A percentile compares a stretch with the other conserved stretches of the same genome.
phyloP scores from a whole-genome alignment of 192 early-diverging fungal species.

The Backusella australiensis region DNA sequence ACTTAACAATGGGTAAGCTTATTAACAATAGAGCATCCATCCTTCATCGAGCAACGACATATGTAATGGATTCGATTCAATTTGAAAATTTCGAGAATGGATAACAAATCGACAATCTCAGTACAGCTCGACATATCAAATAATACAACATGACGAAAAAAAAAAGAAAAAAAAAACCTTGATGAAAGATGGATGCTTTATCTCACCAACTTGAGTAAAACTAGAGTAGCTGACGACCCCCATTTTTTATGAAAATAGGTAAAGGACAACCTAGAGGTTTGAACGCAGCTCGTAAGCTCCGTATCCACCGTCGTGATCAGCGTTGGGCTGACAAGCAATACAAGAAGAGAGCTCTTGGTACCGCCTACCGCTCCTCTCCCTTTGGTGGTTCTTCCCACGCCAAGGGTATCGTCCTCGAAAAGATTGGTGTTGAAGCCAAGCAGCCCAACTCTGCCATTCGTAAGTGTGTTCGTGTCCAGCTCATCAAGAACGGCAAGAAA shows the following conservation, averaged over 20 bases:
- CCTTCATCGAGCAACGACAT: background rate
- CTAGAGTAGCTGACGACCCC: background rate
- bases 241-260: background rate
- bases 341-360: too few species aligned
- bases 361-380: too few species aligned
- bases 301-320: too few species aligned
- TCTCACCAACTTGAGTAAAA: background rate
- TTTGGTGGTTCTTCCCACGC: too few species aligned
- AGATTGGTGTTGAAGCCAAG: too few species aligned
- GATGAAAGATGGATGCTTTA: background rate
- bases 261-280: too few species aligned
- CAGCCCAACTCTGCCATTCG: too few species aligned
- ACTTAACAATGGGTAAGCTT: constrained; percentile 1
- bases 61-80: background rate
- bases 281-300: too few species aligned
- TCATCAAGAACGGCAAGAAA: constrained; percentile 99
- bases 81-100: background rate
- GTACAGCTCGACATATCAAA: background rate
- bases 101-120: background rate
- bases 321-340: too few species aligned
- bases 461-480: constrained; percentile 99
- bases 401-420: too few species aligned
- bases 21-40: background rate
- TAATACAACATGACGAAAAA: background rate
- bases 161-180: background rate